Evolutionary conservation across 441 rosid species (phyloP), one percentile per base, ranked within the genome.

Genomic region (Aleurites moluccanus): DNA sequence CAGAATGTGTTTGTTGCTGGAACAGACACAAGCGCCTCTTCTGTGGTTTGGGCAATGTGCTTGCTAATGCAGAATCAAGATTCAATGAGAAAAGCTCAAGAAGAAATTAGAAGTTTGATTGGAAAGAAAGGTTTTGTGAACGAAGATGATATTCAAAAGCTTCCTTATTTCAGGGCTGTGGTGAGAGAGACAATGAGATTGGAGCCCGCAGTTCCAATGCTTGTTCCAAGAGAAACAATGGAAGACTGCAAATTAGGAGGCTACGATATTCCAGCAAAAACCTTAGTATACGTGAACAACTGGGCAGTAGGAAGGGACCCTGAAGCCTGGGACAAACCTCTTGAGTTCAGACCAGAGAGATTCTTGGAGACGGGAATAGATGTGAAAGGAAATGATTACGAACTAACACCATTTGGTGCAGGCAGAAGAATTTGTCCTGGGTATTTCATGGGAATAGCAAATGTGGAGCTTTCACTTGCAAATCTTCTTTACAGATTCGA

Each of bases 101-200:
- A 3, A 3, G 79, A 84, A 2, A 67, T 84, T 42, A 70, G 80
- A 64, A 65, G 55, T 21, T 9, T 23, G 1, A 13, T 80, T 50
- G 80, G 84, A 45, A 42, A 6, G 4, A 83, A 78, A 18, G 83
- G 79, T n/a, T 75, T 6, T 35, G 77, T 85, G 27, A 66, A 79
- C 0, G 83, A 83, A 77, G 78, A 72, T 27, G 86, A 85, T 30
- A 11, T 83, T 6, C 40, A 49, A 2, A 21, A 80, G 8, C 71
- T 83, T 56, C 77, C 67, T 1, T 83, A 72, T 70, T 59, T 83
- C 5, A 80, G 76, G 23, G 27, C 83, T 16, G 78, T 86, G 28
- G 79, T 83, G 25, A 85, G 82, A n/a, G 86, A 85, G 78, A 81
- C 86, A 14, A 53, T 85, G 69, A 81, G 88, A 69, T 56, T 85